phyloP scores from a whole-genome alignment of 441 rosid genomes.

The Iberis amara region DNA sequence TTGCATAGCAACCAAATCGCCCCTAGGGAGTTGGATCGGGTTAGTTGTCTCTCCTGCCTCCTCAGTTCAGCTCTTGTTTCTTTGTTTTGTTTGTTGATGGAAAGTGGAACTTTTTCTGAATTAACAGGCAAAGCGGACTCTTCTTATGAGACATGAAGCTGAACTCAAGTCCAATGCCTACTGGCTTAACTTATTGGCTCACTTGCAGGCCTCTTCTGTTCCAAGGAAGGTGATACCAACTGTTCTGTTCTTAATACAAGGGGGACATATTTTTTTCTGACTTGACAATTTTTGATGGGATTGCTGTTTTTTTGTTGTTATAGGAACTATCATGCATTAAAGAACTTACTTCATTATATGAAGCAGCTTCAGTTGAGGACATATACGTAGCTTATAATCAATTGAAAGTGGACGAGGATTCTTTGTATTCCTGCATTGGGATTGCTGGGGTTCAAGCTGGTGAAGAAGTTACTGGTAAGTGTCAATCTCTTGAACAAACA shows the following conservation, averaged over 20 bases:
- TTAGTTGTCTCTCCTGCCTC: conserved; percentile 37
- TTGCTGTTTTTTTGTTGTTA: conserved; percentile 10
- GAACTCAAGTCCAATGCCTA: conserved; percentile 99
- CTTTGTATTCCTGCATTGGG: conserved; percentile 84
- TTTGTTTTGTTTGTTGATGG: conserved; percentile 7
- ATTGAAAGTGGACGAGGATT: conserved; percentile 75
- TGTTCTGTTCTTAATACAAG: background rate
- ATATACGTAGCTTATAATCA: conserved; percentile 82
- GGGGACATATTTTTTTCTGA: background rate
- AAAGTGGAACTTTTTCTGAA: conserved; percentile 12
- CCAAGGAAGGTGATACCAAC: conserved; percentile 69
- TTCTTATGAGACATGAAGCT: conserved; percentile 98
- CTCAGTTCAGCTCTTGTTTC: conserved; percentile 5
- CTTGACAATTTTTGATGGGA: conserved; percentile 19
- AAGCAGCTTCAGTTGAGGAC: conserved; percentile 87
- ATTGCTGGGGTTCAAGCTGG: conserved; percentile 87
- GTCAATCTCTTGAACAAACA: background rate
- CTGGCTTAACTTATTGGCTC: conserved; percentile 97
- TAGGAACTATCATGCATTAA: conserved; percentile 92
- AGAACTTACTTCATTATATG: conserved; percentile 78
- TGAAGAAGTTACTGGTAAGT: conserved; percentile 55
- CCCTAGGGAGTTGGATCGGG: conserved; percentile 93
- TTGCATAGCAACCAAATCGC: conserved; percentile 79
- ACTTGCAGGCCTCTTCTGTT: conserved; percentile 92
- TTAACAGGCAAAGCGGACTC: conserved; percentile 87